These are phyloP conservation scores for Xylaria nigripes DNA, from an alignment of 495 filamentous ascomycete genomes.

Conservation along the genomic window DNA sequence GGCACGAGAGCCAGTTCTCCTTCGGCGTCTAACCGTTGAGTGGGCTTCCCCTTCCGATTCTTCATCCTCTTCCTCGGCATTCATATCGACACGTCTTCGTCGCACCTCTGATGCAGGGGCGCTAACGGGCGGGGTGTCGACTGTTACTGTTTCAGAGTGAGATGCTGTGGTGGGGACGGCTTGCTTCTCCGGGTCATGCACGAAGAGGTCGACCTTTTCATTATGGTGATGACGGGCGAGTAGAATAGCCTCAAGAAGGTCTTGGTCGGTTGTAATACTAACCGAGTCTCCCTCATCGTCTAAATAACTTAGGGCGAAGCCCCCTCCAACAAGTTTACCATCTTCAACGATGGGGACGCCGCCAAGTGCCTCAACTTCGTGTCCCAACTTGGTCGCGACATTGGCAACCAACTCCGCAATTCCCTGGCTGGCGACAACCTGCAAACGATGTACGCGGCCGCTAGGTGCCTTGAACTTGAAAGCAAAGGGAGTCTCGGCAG, in stretches of 20 bases:
- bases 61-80: conserved; percentile 39
- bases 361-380: conserved; percentile 80
- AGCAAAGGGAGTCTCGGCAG: conserved; percentile 71
- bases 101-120: conserved; percentile 49
- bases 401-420: conserved; percentile 70
- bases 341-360: conserved; percentile 68
- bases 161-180: conserved; percentile 61
- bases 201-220: conserved; percentile 95
- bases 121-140: conserved; percentile 41
- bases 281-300: conserved; percentile 98
- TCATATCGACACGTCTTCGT: conserved; percentile 41
- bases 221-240: conserved; percentile 65
- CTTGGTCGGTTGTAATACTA: conserved; percentile 91
- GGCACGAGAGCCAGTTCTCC: conserved; percentile 27
- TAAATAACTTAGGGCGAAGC: conserved; percentile 90
- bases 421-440: conserved; percentile 71
- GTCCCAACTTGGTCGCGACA: conserved; percentile 78
- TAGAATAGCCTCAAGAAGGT: conserved; percentile 82
- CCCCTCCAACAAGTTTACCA: conserved; percentile 67
- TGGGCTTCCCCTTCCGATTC: conserved; percentile 57
- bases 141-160: conserved; percentile 47
- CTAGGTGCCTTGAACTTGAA: conserved; percentile 99
- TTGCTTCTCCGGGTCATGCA: conserved; percentile 85
- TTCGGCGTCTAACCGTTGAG: conserved; percentile 35
- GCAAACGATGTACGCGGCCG: conserved; percentile 87